Percentiles rank a stretch among this genome's conserved stretches.
phyloP scores from a whole-genome alignment of 306 rosid genomes.

The Vigna radiata region DNA sequence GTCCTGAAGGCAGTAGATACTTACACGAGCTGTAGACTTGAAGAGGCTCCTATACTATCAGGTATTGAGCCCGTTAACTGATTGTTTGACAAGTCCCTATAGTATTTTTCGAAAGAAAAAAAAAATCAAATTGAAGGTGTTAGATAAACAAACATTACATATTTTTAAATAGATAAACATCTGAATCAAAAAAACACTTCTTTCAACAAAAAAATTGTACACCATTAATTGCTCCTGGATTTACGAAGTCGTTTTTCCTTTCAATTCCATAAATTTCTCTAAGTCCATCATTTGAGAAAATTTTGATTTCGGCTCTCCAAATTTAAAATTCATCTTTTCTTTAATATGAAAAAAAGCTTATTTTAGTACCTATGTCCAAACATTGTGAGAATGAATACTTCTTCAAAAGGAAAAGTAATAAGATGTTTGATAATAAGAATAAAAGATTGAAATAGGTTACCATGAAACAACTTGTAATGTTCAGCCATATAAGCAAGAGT shows the following conservation, averaged over 20 bases:
- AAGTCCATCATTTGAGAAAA: background rate
- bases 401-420: no score
- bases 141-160: conserved; percentile 7
- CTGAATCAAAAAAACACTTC: background rate
- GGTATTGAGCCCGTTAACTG: conserved; percentile 84
- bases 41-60: conserved; percentile 69
- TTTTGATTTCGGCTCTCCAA: no score
- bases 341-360: no score
- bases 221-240: conserved; percentile 20
- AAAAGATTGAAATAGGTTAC: no score
- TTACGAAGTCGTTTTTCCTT: background rate
- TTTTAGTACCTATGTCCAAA: no score
- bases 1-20: conserved; percentile 45
- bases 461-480: no score
- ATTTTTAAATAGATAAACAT: conserved; percentile 22
- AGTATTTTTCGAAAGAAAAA: conserved; percentile 15
- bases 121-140: conserved; percentile 29
- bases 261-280: background rate
- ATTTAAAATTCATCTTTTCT: no score
- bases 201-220: background rate
- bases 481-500: no score
- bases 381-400: no score
- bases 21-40: conserved; percentile 87
- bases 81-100: conserved; percentile 91
- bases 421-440: no score